Evolutionary conservation across 768 basidiomycete species (phyloP), one percentile per base, ranked within the genome.

Genomic region (Ramaria sp.): DNA sequence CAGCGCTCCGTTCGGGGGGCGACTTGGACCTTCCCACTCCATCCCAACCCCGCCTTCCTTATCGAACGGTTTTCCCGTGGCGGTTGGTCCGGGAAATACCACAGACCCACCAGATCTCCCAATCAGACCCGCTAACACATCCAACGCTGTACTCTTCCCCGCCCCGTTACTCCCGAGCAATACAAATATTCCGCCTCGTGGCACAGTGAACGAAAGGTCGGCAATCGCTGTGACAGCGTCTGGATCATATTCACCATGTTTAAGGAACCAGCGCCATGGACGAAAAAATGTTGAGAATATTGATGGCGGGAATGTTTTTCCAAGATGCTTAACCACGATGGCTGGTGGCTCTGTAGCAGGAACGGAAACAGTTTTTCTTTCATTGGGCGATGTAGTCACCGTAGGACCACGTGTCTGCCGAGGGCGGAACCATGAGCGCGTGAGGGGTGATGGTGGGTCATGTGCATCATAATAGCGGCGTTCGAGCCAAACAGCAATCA

Each of bases 81-180:
- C 34, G 34, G 27, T 15, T 13, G 39, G 12, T 9, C 15, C 41
- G 11, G 54, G 55, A 22, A 75, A 78, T 0, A 73, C 70, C 17
- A 90, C 72, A 2, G 73, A 71, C 33, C 88, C 88, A 24, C 74
- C 69, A 4, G 79, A 82, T 19, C 75, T 77, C 6, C 78, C 79
- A 9, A 81, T 68, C 11, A 91, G 72, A 2, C 82, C 79, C 3
- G 76, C 86, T 11, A 90, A 69, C 52, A 88, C 77, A 2, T 83
- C 84, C 27, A 90, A 71, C 0, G 78, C 69, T 0, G 88, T 90
- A 0, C 85, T 87, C 68, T 89, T 91, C 20, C 88, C 88, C 9
- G 88, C 86, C 7, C 84, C 84, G 59, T 87, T 86, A 1, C 86
- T 81, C 27, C 87, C 88, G 11, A 89, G 70, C 9, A 90, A 71